Conservation (phyloP, 371 early-diverging fungal species). For the Mortierella sp. region DNA sequence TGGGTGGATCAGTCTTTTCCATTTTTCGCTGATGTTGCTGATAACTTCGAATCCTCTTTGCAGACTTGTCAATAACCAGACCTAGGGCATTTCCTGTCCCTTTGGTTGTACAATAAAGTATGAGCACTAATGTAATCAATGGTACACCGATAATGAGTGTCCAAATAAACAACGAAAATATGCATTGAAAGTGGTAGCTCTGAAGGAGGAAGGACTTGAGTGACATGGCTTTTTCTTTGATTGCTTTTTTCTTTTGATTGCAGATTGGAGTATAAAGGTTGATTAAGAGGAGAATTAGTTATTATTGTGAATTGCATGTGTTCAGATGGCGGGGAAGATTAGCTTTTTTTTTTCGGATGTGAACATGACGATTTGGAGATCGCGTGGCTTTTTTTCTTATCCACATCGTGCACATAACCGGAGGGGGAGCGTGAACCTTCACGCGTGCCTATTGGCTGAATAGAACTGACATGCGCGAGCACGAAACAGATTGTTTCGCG, state of each 20-base stretch:
- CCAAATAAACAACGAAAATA: conserved; percentile 30
- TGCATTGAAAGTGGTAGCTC: conserved; percentile 12
- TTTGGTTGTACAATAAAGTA: conserved; percentile 29
- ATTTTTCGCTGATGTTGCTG: conserved; percentile 41
- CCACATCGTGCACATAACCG: too few relatives aligned
- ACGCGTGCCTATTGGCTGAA: too few relatives aligned
- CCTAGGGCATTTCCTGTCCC: conserved; percentile 45
- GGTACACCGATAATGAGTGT: conserved; percentile 25
- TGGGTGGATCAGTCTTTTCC: conserved; percentile 34
- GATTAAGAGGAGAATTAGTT: too few relatives aligned
- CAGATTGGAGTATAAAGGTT: too few relatives aligned
- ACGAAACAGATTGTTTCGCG: too few relatives aligned
- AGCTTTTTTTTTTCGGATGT: too few relatives aligned
- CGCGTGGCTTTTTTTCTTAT: too few relatives aligned
- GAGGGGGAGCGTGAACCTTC: too few relatives aligned
- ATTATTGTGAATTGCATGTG: too few relatives aligned
- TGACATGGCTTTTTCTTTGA: conserved; percentile 17
- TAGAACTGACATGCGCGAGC: too few relatives aligned
- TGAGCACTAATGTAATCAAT: conserved; percentile 2
- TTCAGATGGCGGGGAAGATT: too few relatives aligned
- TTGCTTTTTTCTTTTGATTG: neutral
- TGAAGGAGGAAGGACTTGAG: conserved; percentile 15
- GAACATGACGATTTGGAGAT: too few relatives aligned
- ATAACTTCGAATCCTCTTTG: conserved; percentile 31
- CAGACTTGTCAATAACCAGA: conserved; percentile 27